phyloP scores from a whole-genome alignment of 2,329 filamentous ascomycete species.

The Claviceps pazoutovae region DNA sequence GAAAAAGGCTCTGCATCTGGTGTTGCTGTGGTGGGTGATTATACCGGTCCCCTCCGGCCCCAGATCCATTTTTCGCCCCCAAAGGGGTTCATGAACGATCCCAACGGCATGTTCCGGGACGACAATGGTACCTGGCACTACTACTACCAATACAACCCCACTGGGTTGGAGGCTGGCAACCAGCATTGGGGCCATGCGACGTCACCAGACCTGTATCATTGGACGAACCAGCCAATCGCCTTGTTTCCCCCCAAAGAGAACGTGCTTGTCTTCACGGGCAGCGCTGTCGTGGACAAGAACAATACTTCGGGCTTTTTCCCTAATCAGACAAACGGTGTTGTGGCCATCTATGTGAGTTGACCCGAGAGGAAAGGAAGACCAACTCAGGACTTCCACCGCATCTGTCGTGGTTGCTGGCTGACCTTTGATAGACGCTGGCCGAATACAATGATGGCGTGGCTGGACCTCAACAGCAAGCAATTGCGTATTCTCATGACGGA shows the following conservation, averaged over 20 bases:
- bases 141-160: slow-evolving; percentile 46
- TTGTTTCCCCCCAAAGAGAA: slow-evolving; percentile 33
- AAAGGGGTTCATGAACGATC: slow-evolving; percentile 6
- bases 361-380: no score
- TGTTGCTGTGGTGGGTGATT: slow-evolving; percentile 11
- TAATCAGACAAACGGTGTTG: slow-evolving; percentile 43
- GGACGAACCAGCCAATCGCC: slow-evolving; percentile 51
- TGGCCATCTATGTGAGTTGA: slow-evolving; percentile 30
- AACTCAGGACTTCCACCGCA: slow-evolving; percentile 3
- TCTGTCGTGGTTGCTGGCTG: background rate
- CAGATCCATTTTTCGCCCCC: slow-evolving; percentile 6
- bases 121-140: slow-evolving; percentile 44
- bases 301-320: slow-evolving; percentile 55
- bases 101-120: slow-evolving; percentile 30
- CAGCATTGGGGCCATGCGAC: slow-evolving; percentile 57
- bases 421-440: slow-evolving; percentile 12
- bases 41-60: slow-evolving; percentile 10
- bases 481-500: slow-evolving; percentile 47
- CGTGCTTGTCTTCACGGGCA: slow-evolving; percentile 37
- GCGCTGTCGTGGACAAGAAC: slow-evolving; percentile 43
- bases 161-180: slow-evolving; percentile 35
- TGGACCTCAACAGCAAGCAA: slow-evolving; percentile 35
- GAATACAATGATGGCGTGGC: slow-evolving; percentile 1
- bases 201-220: slow-evolving; percentile 46
- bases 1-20: slow-evolving; percentile 10